These are phyloP conservation scores for Pigoraptor vietnamica DNA, from an alignment of 78 protist species.

Conservation along the genomic window DNA sequence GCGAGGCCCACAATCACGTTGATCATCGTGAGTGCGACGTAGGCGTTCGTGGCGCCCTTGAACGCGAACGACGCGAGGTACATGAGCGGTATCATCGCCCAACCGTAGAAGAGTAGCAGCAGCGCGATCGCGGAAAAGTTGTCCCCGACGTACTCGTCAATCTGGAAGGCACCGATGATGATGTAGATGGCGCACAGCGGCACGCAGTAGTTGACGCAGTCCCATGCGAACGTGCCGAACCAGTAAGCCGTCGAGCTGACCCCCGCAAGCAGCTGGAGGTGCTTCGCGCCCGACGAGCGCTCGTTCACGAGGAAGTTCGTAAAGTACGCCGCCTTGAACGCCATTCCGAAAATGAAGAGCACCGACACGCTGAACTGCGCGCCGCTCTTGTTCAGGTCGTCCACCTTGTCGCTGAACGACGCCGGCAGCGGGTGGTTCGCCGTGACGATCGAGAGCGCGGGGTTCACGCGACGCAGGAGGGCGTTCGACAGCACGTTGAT, in stretches of 20 bases:
- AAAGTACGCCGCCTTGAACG: neutral
- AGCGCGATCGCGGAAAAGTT: neutral
- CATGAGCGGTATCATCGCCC: slow-evolving; percentile 13
- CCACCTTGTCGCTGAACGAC: neutral
- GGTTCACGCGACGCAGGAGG: neutral
- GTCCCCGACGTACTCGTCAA: neutral
- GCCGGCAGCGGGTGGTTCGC: neutral
- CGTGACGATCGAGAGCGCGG: neutral
- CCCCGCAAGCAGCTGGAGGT: slow-evolving; percentile 51
- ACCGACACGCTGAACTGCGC: neutral
- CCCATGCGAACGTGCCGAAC: slow-evolving; percentile 26
- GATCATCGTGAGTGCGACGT: neutral
- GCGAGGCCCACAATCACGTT: neutral
- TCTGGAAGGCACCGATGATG: neutral
- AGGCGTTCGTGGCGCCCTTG: neutral
- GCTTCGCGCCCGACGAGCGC: slow-evolving; percentile 36
- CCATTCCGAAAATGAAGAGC: neutral
- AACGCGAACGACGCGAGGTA: slow-evolving; percentile 20
- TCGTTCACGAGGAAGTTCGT: slow-evolving; percentile 10
- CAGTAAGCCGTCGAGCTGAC: slow-evolving; percentile 20
- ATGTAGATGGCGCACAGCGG: neutral
- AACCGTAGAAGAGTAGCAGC: slow-evolving; percentile 7
- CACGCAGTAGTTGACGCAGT: slow-evolving; percentile 17
- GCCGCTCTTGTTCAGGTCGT: neutral
- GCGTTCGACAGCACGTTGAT: neutral